Evolutionary conservation across 23 red algal genomes (phyloP).

Genomic region (Cyanidiococcus yangmingshanensis): DNA sequence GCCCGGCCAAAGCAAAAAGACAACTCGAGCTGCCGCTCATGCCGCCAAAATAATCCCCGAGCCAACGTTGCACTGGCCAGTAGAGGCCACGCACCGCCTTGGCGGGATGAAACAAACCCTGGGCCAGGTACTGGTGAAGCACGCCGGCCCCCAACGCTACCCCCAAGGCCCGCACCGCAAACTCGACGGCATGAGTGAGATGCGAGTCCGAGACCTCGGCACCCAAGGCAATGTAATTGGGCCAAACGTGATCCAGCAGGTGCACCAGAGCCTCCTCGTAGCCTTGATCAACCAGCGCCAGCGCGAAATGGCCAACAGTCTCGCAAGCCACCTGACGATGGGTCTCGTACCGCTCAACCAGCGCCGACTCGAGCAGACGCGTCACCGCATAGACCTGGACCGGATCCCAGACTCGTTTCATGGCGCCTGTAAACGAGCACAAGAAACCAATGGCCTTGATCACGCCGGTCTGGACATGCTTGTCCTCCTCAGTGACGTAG

Average conservation of each 20-base stretch:
- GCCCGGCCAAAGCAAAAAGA: no score
- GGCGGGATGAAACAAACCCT: constrained; percentile 90
- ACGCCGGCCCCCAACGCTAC: constrained; percentile 53
- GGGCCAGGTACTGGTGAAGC: constrained; percentile 54
- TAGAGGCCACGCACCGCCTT: constrained; percentile 67
- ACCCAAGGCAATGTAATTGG: constrained; percentile 63
- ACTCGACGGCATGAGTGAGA: constrained; percentile 79
- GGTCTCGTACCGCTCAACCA: constrained; percentile 80
- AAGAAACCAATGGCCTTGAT: constrained; percentile 81
- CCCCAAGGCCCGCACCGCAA: constrained; percentile 55
- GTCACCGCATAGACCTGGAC: constrained; percentile 84
- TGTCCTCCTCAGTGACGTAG: constrained; percentile 61
- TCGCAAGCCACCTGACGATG: constrained; percentile 81
- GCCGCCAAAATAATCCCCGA: no score
- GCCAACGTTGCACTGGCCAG: constrained; percentile 36
- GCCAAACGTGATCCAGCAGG: constrained; percentile 78
- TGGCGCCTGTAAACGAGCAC: constrained; percentile 65
- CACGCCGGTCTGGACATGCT: constrained; percentile 90
- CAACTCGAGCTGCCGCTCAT: no score
- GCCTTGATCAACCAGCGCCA: constrained; percentile 69
- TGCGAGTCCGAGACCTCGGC: constrained; percentile 59
- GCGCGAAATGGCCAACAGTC: constrained; percentile 72
- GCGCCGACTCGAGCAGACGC: constrained; percentile 63
- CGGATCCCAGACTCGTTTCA: constrained; percentile 20
- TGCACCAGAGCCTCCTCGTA: constrained; percentile 75